These are phyloP conservation scores for Didymellaceae sp. DNA, from an alignment of 2,329 filamentous ascomycete species.

Conservation along the genomic window DNA sequence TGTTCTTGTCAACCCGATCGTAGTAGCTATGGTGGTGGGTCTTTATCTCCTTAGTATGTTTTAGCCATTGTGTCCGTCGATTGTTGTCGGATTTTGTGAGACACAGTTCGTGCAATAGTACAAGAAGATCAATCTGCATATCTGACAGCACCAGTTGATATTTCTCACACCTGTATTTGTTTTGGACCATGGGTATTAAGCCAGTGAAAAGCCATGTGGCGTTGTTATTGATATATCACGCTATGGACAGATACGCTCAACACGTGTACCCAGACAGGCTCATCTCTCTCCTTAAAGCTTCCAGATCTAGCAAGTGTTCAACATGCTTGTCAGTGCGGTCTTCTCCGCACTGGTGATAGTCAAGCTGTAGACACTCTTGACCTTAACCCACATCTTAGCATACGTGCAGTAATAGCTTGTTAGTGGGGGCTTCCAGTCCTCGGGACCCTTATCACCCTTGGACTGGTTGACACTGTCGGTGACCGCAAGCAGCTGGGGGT, in stretches of 20 bases:
- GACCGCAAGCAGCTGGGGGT: conserved; percentile 80
- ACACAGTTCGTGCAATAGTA: too few relatives aligned
- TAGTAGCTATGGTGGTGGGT: too few relatives aligned
- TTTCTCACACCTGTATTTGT: too few relatives aligned
- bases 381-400: conserved; percentile 75
- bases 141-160: too few relatives aligned
- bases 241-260: not conserved
- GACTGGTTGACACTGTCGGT: conserved; percentile 76
- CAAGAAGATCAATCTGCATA: too few relatives aligned
- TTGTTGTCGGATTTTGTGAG: too few relatives aligned
- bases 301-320: conserved; percentile 64
- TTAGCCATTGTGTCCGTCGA: too few relatives aligned
- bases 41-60: too few relatives aligned
- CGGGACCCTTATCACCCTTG: conserved; percentile 77
- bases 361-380: conserved; percentile 75
- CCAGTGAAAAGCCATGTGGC: too few relatives aligned
- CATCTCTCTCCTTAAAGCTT: not conserved
- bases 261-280: not conserved
- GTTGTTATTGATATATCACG: not conserved
- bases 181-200: too few relatives aligned
- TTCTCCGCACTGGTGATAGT: conserved; percentile 77
- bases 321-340: conserved; percentile 68
- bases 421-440: conserved; percentile 72
- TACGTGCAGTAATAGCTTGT: conserved; percentile 77
- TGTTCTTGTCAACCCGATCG: too few relatives aligned